phyloP scores from a whole-genome alignment of 805 yeast genomes.

The Yarrowia alimentaria region DNA sequence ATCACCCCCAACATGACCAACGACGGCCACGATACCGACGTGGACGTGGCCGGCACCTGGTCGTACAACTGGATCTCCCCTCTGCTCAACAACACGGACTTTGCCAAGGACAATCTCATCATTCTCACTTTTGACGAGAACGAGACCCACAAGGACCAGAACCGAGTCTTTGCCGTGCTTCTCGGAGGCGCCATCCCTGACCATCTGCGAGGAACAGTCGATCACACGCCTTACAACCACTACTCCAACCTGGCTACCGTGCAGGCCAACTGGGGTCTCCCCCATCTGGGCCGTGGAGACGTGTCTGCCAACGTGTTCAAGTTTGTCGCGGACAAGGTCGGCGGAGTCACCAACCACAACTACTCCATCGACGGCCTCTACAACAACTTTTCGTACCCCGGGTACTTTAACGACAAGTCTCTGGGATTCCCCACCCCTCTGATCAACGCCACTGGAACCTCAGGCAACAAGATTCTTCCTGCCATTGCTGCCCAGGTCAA shows the following conservation, averaged over 20 bases:
- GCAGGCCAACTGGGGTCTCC: slow-evolving; percentile 52
- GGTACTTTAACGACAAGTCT: not conserved
- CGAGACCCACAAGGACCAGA: slow-evolving; percentile 45
- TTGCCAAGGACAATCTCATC: slow-evolving; percentile 48
- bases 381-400: not conserved
- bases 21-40: slow-evolving; percentile 49
- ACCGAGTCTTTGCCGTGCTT: slow-evolving; percentile 47
- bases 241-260: slow-evolving; percentile 51
- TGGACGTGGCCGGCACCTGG: slow-evolving; percentile 49
- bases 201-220: slow-evolving; percentile 45
- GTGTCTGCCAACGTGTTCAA: slow-evolving; percentile 50
- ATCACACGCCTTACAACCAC: slow-evolving; percentile 51
- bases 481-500: not conserved
- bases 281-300: slow-evolving; percentile 52
- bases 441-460: not conserved
- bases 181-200: slow-evolving; percentile 51
- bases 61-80: slow-evolving; percentile 47
- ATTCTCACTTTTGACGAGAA: slow-evolving; percentile 52
- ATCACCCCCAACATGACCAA: too few relatives aligned
- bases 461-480: not conserved
- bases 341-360: slow-evolving; percentile 2
- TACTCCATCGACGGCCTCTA: not conserved
- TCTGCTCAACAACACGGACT: slow-evolving; percentile 46
- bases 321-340: slow-evolving; percentile 43
- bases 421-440: not conserved